Conservation (phyloP, 805 yeast genomes). For the Metschnikowia baotianmanensis region DNA sequence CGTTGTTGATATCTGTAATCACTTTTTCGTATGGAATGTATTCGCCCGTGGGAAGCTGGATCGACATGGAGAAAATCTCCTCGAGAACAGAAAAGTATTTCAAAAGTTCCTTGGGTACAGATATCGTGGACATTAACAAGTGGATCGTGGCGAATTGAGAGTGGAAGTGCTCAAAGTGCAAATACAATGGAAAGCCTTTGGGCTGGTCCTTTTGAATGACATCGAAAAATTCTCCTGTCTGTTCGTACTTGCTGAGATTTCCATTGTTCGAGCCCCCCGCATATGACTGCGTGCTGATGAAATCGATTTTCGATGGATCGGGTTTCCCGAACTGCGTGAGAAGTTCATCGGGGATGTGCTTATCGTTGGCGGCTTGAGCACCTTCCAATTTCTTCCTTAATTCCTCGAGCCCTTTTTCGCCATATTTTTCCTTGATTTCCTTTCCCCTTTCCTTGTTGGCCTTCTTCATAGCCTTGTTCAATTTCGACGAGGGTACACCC, state of each 20-base stretch:
- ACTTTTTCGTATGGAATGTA: constrained; percentile 70
- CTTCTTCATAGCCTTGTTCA: constrained; percentile 52
- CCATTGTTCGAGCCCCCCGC: constrained; percentile 50
- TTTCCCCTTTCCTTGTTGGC: constrained; percentile 49
- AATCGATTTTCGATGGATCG: constrained; percentile 69
- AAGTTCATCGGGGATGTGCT: constrained; percentile 70
- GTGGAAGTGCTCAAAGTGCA: constrained; percentile 76
- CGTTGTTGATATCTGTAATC: constrained; percentile 68
- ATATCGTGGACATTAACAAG: constrained; percentile 55
- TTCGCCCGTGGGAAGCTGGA: constrained; percentile 59
- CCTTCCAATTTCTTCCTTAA: constrained; percentile 50
- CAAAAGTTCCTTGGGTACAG: constrained; percentile 49
- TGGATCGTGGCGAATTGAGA: constrained; percentile 77
- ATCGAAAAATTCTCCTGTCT: constrained; percentile 24
- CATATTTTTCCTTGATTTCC: constrained; percentile 51
- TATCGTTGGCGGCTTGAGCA: constrained; percentile 69
- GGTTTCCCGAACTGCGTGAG: constrained; percentile 64
- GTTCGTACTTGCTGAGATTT: constrained; percentile 27
- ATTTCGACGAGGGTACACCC: constrained; percentile 64
- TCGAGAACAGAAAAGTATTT: constrained; percentile 63
- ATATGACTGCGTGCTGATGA: constrained; percentile 67
- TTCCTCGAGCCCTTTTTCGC: constrained; percentile 56
- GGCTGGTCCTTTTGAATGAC: constrained; percentile 33
- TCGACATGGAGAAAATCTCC: constrained; percentile 71
- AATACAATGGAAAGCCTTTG: constrained; percentile 55